phyloP scores from a whole-genome alignment of 495 filamentous ascomycete species.

The Hypoxylon subgilvum region DNA sequence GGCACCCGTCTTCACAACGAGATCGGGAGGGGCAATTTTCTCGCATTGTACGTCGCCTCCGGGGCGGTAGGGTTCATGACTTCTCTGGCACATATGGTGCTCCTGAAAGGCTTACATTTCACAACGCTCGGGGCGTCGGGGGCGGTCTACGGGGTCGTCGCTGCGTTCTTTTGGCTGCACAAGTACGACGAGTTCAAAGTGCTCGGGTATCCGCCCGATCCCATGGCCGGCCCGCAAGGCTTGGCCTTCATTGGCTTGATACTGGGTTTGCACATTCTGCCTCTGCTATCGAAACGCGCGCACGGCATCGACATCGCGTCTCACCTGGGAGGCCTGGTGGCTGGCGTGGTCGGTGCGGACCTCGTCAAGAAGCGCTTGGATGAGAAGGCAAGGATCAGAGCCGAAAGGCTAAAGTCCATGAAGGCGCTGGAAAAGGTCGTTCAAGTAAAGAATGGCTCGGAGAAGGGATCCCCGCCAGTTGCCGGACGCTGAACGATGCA shows the following conservation, averaged over 20 bases:
- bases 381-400: constrained; percentile 32
- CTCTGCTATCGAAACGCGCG: constrained; percentile 40
- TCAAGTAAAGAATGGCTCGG: constrained; percentile 10
- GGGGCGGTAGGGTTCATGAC: constrained; percentile 71
- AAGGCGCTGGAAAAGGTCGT: constrained; percentile 21
- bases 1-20: constrained; percentile 75
- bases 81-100: constrained; percentile 64
- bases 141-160: constrained; percentile 70
- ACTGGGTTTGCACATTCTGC: constrained; percentile 55
- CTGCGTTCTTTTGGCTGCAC: constrained; percentile 72
- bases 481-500: neutral
- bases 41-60: constrained; percentile 74
- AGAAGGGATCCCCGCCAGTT: neutral
- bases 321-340: constrained; percentile 72
- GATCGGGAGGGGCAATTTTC: constrained; percentile 81
- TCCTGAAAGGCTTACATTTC: constrained; percentile 46
- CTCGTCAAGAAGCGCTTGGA: constrained; percentile 33
- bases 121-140: constrained; percentile 74
- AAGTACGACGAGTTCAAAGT: constrained; percentile 57
- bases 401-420: constrained; percentile 32
- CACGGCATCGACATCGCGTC: constrained; percentile 67
- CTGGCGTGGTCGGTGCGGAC: constrained; percentile 54
- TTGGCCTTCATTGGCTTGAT: constrained; percentile 55
- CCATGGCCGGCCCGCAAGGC: constrained; percentile 58
- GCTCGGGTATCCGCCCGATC: constrained; percentile 58